A percentile compares a stretch with the other conserved stretches of the same genome.
Evolutionary conservation across 129 eudicot species (phyloP).

Genomic region (Artemisia argyi): DNA sequence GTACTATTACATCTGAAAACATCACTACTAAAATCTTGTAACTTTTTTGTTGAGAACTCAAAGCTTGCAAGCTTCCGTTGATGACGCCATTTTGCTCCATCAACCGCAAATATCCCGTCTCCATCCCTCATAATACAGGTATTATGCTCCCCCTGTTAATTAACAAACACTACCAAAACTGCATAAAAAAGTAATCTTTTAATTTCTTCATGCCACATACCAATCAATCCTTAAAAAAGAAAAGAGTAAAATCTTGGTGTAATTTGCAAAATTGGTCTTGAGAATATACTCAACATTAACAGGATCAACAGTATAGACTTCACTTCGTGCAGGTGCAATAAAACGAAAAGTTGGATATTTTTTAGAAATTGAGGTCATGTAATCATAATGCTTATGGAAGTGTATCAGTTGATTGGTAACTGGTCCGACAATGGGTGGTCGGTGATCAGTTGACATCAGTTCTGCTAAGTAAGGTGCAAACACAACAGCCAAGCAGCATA

Average conservation of each 20-base stretch:
- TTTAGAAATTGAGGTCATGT: conserved; percentile 34
- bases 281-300: conserved; percentile 50
- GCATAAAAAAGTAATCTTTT: background rate
- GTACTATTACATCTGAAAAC: conserved; percentile 40
- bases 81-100: conserved; percentile 61
- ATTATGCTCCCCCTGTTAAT: conserved; percentile 45
- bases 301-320: conserved; percentile 50
- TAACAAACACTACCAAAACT: background rate
- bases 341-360: conserved; percentile 46
- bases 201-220: no score
- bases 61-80: conserved; percentile 62
- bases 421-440: conserved; percentile 48
- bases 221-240: background rate
- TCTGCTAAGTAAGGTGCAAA: conserved; percentile 30
- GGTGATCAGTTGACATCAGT: conserved; percentile 20
- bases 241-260: conserved; percentile 37
- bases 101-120: conserved; percentile 64
- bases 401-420: conserved; percentile 34
- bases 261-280: conserved; percentile 53
- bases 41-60: conserved; percentile 48
- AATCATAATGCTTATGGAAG: conserved; percentile 34
- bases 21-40: conserved; percentile 49
- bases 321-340: conserved; percentile 41
- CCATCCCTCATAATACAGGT: conserved; percentile 40
- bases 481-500: conserved; percentile 5